Evolutionary conservation across 1,284 basidiomycete species (phyloP).

Genomic region (Neolentinus lepideus): DNA sequence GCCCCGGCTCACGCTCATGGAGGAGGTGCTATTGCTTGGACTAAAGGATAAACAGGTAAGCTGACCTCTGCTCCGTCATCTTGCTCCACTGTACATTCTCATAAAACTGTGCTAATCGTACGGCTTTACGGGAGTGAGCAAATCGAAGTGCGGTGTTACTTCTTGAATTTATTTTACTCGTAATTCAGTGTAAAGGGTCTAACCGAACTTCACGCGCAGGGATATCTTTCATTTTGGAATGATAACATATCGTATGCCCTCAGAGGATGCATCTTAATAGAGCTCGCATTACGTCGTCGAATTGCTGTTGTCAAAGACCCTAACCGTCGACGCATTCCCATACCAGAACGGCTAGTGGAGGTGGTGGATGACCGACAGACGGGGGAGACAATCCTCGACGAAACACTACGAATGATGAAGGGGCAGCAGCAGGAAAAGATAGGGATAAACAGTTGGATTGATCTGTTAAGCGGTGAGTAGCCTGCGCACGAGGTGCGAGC

Average conservation of each 20-base stretch:
- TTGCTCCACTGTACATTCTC: conserved; percentile 5
- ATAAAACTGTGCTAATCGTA: not conserved
- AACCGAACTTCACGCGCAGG: conserved; percentile 33
- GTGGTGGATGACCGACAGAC: conserved; percentile 89
- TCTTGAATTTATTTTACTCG: too few relatives aligned
- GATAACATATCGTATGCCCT: conserved; percentile 97
- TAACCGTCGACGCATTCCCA: conserved; percentile 66
- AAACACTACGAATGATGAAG: conserved; percentile 94
- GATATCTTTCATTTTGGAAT: conserved; percentile 95
- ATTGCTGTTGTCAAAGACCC: conserved; percentile 87
- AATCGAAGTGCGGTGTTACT: not conserved
- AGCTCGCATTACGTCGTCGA: conserved; percentile 84
- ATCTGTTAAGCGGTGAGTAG: conserved; percentile 80
- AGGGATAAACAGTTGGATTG: conserved; percentile 90
- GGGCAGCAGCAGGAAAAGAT: conserved; percentile 67
- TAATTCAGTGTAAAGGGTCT: conserved; percentile 1
- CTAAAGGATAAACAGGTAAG: conserved; percentile 84
- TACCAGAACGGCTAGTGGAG: conserved; percentile 83
- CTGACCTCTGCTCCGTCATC: conserved; percentile 6
- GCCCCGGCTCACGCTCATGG: conserved; percentile 91
- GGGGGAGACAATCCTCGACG: conserved; percentile 92
- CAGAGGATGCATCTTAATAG: conserved; percentile 90
- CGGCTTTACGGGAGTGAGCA: not conserved
- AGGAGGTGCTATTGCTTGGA: conserved; percentile 91
- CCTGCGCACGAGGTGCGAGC: not conserved